phyloP scores from a whole-genome alignment of 2,329 filamentous ascomycete genomes.

The Aspergillus sp. region DNA sequence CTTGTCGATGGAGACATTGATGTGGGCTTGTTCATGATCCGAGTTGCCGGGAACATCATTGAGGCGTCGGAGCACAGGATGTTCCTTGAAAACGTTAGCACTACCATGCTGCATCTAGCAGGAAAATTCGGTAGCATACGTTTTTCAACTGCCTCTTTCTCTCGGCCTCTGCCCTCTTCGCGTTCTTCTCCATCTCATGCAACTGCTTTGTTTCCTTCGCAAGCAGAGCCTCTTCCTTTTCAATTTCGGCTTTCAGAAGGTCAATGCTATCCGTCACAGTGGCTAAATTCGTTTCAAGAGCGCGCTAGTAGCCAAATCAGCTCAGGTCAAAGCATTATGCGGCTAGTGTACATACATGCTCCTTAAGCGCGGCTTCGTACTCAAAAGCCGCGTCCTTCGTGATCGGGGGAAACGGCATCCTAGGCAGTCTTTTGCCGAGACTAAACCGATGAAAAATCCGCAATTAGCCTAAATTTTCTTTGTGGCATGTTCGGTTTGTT shows the following conservation, averaged over 20 bases:
- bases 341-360: conserved; percentile 34
- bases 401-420: conserved; percentile 47
- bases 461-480: neutral
- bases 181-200: conserved; percentile 43
- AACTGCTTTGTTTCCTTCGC: conserved; percentile 40
- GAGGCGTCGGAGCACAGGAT: conserved; percentile 39
- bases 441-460: conserved; percentile 19
- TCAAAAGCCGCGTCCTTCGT: conserved; percentile 44
- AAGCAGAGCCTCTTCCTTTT: conserved; percentile 43
- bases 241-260: conserved; percentile 42
- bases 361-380: conserved; percentile 43
- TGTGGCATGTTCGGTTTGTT: neutral
- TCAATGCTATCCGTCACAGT: conserved; percentile 39
- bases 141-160: conserved; percentile 42
- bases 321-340: neutral
- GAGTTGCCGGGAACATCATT: conserved; percentile 20
- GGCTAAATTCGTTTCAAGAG: conserved; percentile 40
- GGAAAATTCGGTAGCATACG: conserved; percentile 21
- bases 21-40: conserved; percentile 21
- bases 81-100: conserved; percentile 33
- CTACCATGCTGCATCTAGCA: neutral
- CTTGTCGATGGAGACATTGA: conserved; percentile 26
- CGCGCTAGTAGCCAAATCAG: conserved; percentile 27
- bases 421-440: conserved; percentile 41
- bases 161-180: conserved; percentile 39